Evolutionary conservation across 805 yeast genomes (phyloP), one percentile per base, ranked within the genome.

Genomic region (Saturnispora halmiae): DNA sequence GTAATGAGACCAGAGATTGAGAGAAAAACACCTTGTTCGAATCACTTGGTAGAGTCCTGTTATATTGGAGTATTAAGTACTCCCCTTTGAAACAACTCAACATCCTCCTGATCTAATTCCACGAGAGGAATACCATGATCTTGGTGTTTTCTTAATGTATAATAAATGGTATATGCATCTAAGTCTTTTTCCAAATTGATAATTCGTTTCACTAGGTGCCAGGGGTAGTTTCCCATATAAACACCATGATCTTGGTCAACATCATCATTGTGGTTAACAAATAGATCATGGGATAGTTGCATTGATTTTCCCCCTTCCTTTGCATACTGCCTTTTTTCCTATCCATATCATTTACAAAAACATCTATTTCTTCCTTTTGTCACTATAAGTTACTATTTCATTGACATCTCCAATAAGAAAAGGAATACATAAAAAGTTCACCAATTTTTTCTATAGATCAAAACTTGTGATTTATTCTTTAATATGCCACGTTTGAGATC

Each of bases 401-500:
- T 22, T 22, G 26, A 22, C 6, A 22, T 7, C 26, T 22, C 26
- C 26, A 22, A 22, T 10, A 22, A 22, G 9, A 22, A 6, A 22
- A 11, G n/a, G n/a, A 27, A 27, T n/a, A n/a, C n/a, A n/a, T n/a
- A n/a, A n/a, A n/a, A n/a, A n/a, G n/a, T n/a, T n/a, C n/a, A n/a
- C n/a, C n/a, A n/a, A n/a, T n/a, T n/a, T n/a, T n/a, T n/a, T n/a
- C n/a, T n/a, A n/a, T n/a, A n/a, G n/a, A n/a, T n/a, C n/a, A n/a
- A 27, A 27, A 27, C 30, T n/a, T 22, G 16, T 18, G n/a, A 3
- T 10, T 20, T 8, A 7, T 18, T 21, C 25, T 27, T n/a, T 18
- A n/a, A n/a, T 9, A 58, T 58, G 63, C 61, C 64, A 16, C 47
- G 64, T 11, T 44, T 59, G 20, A 50, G 61, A 25, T 49, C 47